Evolutionary conservation across 768 basidiomycete genomes (phyloP), one percentile per base, ranked within the genome.

Genomic region (Boletus bicolor): DNA sequence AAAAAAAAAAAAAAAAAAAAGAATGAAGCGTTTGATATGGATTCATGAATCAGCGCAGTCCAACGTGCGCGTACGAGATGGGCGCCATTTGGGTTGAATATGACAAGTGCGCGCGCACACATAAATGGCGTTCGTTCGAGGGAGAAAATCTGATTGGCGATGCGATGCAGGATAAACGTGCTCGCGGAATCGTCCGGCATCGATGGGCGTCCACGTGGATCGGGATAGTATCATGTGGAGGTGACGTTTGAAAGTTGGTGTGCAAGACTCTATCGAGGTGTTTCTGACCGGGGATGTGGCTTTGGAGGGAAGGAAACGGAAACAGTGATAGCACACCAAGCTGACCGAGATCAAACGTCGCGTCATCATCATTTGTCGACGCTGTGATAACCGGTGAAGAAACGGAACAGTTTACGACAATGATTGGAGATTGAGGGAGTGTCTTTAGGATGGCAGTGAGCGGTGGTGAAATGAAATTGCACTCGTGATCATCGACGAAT

Each of bases 321-420:
- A 47, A 17, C 37, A 41, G 17, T 37, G 53, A 56, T 50, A 42
- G 42, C 42, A 43, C 28, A 36, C 10, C 46, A 17, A 34, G 3
- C 44, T 26, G 56, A 42, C 46, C 30, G 48, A 21, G 38, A 67
- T 52, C 39, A 42, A 44, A 39, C 12, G 34, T 38, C 49, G 56
- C 44, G 46, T 62, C 57, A 59, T 42, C 15, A 28, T 32, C 28
- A 28, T 28, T 28, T 30, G 30, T 21, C 7, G 51, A 42, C 43
- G 49, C 55, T 61, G 66, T 66, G 66, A 57, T 28, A 30, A 47
- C 44, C 46, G 19, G 46, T 55, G 55, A 52, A 41, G 35, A 14
- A 49, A 51, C 35, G 54, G 51, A 34, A 44, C 4, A 8, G 53
- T 51, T 64, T 67, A 67, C 60, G 66, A 68, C 55, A 59, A 47